Percentiles rank a stretch among this genome's conserved stretches.
phyloP scores from a whole-genome alignment of 225 moss, liverwort and hornwort species.

The Rhytidiadelphus loreus region DNA sequence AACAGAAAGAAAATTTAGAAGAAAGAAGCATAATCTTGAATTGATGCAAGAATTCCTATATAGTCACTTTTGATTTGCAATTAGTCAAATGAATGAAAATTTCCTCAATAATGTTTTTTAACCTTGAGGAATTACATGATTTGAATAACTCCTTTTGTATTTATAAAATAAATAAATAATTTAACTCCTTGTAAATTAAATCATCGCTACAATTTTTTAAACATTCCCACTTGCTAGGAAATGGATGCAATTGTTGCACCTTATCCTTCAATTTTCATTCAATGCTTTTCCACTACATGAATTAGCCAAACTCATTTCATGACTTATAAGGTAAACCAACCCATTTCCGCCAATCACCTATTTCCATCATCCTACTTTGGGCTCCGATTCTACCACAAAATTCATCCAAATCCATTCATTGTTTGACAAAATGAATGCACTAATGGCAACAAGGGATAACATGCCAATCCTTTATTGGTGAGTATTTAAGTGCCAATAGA shows the following conservation, averaged over 20 bases:
- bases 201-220: not conserved
- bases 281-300: not conserved
- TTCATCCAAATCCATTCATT: no score
- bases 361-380: no score
- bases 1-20: not conserved
- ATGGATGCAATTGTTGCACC: not conserved
- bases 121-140: not conserved
- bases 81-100: not conserved
- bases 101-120: not conserved
- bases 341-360: no score
- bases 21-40: not conserved
- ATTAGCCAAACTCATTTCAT: not conserved
- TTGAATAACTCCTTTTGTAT: not conserved
- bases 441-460: no score
- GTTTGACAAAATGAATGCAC: no score
- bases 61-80: not conserved
- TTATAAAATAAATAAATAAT: not conserved
- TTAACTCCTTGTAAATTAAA: not conserved
- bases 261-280: not conserved
- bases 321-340: not conserved
- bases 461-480: no score
- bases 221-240: not conserved
- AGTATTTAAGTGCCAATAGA: no score
- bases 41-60: not conserved
- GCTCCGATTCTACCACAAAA: no score